Base-by-base conservation (phyloP, 1,284 basidiomycete genomes). In the Papiliotrema laurentii region DNA sequence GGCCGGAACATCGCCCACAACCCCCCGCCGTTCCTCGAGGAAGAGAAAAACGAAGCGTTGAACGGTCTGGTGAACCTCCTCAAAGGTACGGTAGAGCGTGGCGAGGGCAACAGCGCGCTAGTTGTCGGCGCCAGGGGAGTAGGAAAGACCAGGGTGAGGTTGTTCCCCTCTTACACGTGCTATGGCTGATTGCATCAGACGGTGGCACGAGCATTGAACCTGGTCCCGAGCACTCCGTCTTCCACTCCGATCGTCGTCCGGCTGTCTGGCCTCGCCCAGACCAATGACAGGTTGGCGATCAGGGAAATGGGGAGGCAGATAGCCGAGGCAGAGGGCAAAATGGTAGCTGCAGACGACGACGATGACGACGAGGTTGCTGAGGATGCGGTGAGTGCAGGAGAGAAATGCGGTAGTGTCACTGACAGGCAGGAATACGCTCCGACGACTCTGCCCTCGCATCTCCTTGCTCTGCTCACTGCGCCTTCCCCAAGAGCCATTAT, bases 61-160 rank as follows among this genome's bases (percentile, higher is more conserved):
- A 55, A 60, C 37, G 64, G 66, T 42, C 68, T 94, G 4, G 63
- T 73, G 0, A 79, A 80, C 41, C 71, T 94, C 22, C 73, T 93
- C 5, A 69, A 74, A 21, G 89, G 89, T 2, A 89, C 87, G 1
- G 79, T 86, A 2, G 74, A 76, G 25, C 81, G 89, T 28, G 86
- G 85, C 3, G 90, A 94, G 75, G 90, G 90, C 3, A 94, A 94
- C 59, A 91, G 89, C 53, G 92, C 89, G 61, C 77, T 94, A 47
- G 66, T 94, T 5, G 78, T 90, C 31, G 90, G 90, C 6, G 84
- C 89, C 2, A 78, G 83, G 50, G 87, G 87, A 13, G 86, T 84
- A 56, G 90, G 90, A 19, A 93, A 94, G 75, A 84, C 86, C 1
- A 78, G 77, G 56, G 89, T 90, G 66, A 64, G 83, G 73, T 11